These are phyloP conservation scores for Dentipellis fragilis DNA, from an alignment of 768 basidiomycete species.

Conservation along the genomic window DNA sequence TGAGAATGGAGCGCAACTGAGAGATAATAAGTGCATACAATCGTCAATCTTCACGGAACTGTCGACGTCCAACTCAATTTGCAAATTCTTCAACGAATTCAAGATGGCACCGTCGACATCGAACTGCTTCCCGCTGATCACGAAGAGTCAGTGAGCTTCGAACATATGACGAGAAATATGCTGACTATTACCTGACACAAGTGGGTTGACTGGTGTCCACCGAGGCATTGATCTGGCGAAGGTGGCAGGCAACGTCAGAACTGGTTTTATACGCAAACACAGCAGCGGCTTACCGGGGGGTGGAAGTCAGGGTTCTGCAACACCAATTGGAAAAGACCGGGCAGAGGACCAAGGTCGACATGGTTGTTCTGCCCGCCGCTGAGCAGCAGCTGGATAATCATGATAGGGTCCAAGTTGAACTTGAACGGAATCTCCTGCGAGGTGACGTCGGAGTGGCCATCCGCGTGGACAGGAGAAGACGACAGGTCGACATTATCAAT, in stretches of 20 bases:
- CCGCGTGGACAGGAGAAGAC: constrained; percentile 45
- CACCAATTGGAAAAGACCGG: constrained; percentile 44
- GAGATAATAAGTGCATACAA: constrained; percentile 29
- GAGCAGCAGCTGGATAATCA: constrained; percentile 47
- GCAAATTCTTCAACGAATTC: constrained; percentile 46
- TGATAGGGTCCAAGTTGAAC: constrained; percentile 55
- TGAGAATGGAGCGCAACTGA: background rate
- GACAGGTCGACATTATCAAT: constrained; percentile 47
- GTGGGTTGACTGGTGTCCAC: constrained; percentile 43
- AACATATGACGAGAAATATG: background rate
- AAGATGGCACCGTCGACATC: constrained; percentile 52
- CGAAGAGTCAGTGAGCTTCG: background rate
- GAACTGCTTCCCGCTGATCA: constrained; percentile 54
- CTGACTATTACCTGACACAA: constrained; percentile 41
- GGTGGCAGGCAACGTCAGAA: too few relatives aligned
- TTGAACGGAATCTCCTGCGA: constrained; percentile 49
- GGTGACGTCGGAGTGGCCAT: constrained; percentile 47
- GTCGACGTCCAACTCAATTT: constrained; percentile 47
- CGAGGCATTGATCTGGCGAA: constrained; percentile 37
- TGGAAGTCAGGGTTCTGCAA: constrained; percentile 38
- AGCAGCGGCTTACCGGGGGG: constrained; percentile 32
- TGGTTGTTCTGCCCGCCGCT: constrained; percentile 40
- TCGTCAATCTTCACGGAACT: constrained; percentile 53
- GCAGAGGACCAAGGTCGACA: constrained; percentile 53
- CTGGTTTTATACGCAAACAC: background rate